phyloP scores from a whole-genome alignment of 306 rosid species.

The Lagenaria siceraria region DNA sequence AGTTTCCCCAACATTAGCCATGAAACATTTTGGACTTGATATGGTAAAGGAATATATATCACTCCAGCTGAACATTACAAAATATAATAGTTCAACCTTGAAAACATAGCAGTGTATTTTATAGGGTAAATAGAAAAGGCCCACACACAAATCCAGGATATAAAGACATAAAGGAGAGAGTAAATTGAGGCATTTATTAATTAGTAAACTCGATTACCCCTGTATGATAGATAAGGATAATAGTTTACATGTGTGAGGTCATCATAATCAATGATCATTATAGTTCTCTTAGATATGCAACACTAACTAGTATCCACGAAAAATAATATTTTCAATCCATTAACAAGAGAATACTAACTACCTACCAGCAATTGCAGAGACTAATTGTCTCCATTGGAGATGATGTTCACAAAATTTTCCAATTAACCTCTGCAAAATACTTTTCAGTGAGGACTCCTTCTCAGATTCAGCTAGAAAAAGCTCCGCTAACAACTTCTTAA shows the following conservation, averaged over 20 bases:
- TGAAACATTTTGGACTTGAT: not conserved
- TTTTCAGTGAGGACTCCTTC: conserved; percentile 64
- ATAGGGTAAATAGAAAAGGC: not conserved
- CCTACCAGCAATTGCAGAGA: conserved; percentile 73
- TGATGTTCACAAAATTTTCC: conserved; percentile 68
- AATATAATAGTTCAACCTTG: not conserved
- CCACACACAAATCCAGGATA: not conserved
- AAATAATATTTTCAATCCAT: not conserved
- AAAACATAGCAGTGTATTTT: not conserved
- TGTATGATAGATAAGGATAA: not conserved
- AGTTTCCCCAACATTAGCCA: conserved; percentile 22
- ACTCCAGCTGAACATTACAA: not conserved
- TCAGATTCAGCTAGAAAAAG: conserved; percentile 66
- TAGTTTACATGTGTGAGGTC: not conserved
- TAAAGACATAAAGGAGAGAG: not conserved
- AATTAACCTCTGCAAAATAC: conserved; percentile 66
- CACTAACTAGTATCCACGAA: not conserved
- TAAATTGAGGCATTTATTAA: not conserved
- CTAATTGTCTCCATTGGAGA: conserved; percentile 70
- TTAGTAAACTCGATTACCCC: not conserved
- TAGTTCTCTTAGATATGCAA: not conserved
- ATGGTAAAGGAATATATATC: not conserved
- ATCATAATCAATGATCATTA: not conserved
- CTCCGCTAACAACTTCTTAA: conserved; percentile 44
- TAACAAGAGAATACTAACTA: not conserved